Base-by-base conservation (phyloP, 305 asterid species). In the Fraxinus platypoda region DNA sequence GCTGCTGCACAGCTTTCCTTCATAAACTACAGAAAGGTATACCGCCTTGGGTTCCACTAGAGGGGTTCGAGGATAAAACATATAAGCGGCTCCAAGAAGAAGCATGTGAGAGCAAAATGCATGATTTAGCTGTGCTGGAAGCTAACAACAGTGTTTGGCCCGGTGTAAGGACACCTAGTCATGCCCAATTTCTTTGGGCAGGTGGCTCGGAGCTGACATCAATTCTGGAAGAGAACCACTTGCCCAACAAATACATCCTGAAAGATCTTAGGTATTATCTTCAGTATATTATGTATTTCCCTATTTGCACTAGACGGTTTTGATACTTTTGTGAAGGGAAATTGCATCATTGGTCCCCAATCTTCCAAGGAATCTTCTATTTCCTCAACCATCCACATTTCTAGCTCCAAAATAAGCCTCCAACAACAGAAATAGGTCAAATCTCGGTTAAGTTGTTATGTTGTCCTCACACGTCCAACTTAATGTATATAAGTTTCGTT, bases 31-130 rank as follows among this genome's bases (percentile, higher is more conserved):
- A 93, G 88, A 95, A 93, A 82, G 98, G 98, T 28, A 91, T 95
- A 80, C 94, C 95, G 0, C 98, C 99, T 75, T 95, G 99, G 99
- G 99, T 92, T 84, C 99, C 98, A 83, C 94, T 94, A 68, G 94
- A 90, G 91, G 98, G 99, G 76, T 91, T 84, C 8, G 98, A 95
- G 87, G 52, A 85, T 5, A 94, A 95, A 92, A 93, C 98, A 31
- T 94, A 94, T 78, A 93, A 93, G 89, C 97, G 94, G 88, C 84
- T 91, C 77, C 99, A 94, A 87, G 91, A 94, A 75, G 98, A 94
- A 87, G 99, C 99, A 70, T 90, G 90, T 34, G 98, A 91, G 83
- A 90, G 91, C 91, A 95, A 91, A 84, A 87, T 90, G 62, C 99
- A 95, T 21, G 98, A 95, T 83, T 88, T 93, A 77, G 98, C 99